Evolutionary conservation across 495 filamentous ascomycete species (phyloP).

Genomic region (Penicillium arizonense): DNA sequence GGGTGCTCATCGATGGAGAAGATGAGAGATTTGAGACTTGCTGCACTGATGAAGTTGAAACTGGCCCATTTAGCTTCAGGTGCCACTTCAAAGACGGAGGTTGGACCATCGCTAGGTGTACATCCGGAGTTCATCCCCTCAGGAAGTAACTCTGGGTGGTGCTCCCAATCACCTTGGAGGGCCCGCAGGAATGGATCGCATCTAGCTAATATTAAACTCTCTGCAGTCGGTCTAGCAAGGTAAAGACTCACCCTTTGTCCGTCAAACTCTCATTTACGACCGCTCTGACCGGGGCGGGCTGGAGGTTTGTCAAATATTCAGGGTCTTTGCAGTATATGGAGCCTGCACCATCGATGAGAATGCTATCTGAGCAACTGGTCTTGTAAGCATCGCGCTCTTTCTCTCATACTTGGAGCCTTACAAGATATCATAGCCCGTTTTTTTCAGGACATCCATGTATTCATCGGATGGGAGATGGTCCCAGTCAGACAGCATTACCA

Average conservation of each 20-base stretch:
- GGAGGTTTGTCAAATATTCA: constrained; percentile 29
- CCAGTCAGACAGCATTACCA: constrained; percentile 51
- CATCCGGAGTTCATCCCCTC: constrained; percentile 33
- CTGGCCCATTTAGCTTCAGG: constrained; percentile 38
- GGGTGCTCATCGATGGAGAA: constrained; percentile 46
- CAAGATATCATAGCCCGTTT: constrained; percentile 39
- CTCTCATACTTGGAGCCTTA: constrained; percentile 1
- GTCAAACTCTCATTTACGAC: constrained; percentile 32
- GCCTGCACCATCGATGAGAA: constrained; percentile 55
- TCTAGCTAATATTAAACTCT: not conserved
- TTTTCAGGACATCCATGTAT: constrained; percentile 30
- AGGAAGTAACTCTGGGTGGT: constrained; percentile 34
- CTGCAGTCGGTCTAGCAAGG: not conserved
- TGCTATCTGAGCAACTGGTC: constrained; percentile 40
- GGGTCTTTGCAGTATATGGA: constrained; percentile 41
- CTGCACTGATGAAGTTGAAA: constrained; percentile 47
- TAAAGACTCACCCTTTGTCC: constrained; percentile 43
- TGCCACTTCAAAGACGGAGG: constrained; percentile 34
- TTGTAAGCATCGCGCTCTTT: constrained; percentile 3
- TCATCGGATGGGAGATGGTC: constrained; percentile 47
- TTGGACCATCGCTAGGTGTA: constrained; percentile 29
- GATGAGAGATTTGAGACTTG: constrained; percentile 30
- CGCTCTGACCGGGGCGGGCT: constrained; percentile 21
- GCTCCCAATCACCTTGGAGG: constrained; percentile 18
- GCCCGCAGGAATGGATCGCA: constrained; percentile 24